These are phyloP conservation scores for Monosiga brevicollis DNA, from an alignment of 78 protist species.

Conservation along the genomic window DNA sequence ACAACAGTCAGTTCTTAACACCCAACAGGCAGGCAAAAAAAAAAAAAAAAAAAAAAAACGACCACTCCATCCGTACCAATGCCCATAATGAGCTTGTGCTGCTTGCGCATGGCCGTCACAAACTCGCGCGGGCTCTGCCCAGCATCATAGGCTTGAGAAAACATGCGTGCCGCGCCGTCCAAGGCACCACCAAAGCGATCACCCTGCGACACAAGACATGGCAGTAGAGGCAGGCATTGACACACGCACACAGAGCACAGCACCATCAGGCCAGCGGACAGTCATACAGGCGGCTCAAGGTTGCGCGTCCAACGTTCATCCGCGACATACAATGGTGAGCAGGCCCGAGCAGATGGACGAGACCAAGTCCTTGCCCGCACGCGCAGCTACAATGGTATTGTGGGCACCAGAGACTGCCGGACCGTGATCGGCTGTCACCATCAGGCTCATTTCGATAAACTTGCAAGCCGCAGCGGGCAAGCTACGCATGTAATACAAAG, in stretches of 20 bases:
- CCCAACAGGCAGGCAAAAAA: too few relatives aligned
- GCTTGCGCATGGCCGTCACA: conserved; percentile 65
- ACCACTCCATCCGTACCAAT: conserved; percentile 31
- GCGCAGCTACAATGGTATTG: conserved; percentile 83
- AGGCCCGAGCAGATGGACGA: conserved; percentile 80
- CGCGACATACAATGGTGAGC: conserved; percentile 56
- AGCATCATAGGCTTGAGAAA: conserved; percentile 57
- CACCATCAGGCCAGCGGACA: neutral
- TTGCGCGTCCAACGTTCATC: too few relatives aligned
- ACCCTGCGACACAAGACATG: conserved; percentile 52
- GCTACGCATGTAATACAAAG: neutral
- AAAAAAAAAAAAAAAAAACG: too few relatives aligned
- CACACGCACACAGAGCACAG: neutral
- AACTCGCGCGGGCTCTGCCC: conserved; percentile 62
- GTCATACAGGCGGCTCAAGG: neutral
- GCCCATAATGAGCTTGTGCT: conserved; percentile 74
- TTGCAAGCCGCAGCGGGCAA: conserved; percentile 69
- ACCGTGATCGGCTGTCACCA: conserved; percentile 90
- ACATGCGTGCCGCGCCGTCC: conserved; percentile 67
- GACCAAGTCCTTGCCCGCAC: conserved; percentile 89
- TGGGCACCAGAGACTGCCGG: conserved; percentile 93
- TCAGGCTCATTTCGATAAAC: conserved; percentile 82
- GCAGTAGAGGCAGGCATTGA: neutral
- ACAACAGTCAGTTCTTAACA: too few relatives aligned
- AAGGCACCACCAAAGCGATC: conserved; percentile 94